phyloP scores from a whole-genome alignment of 495 filamentous ascomycete species.

The Aspergillus avenaceus region DNA sequence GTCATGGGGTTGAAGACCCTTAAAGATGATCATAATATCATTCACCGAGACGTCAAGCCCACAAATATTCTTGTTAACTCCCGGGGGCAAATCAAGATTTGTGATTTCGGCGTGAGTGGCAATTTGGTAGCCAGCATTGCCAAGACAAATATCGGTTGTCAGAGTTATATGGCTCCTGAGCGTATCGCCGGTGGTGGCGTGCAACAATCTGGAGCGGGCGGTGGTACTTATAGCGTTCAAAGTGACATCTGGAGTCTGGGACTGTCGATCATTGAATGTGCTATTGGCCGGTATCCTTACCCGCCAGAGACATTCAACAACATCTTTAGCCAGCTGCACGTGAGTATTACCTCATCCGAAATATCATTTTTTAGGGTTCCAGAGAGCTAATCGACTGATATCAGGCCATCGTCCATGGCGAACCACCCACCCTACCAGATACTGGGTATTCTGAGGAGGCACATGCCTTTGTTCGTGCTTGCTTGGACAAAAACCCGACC shows the following conservation, averaged over 20 bases:
- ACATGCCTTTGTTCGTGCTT: constrained; percentile 81
- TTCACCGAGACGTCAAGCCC: constrained; percentile 97
- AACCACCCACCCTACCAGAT: constrained; percentile 78
- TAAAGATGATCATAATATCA: constrained; percentile 99
- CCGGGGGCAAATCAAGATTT: constrained; percentile 91
- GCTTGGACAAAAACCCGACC: constrained; percentile 88
- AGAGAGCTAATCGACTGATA: constrained; percentile 12
- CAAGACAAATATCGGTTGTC: constrained; percentile 98
- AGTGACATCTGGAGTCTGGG: constrained; percentile 98
- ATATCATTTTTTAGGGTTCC: constrained; percentile 1
- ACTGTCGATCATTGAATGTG: constrained; percentile 93
- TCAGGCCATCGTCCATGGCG: constrained; percentile 95
- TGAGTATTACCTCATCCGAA: constrained; percentile 50
- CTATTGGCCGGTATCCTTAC: constrained; percentile 92
- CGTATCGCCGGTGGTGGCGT: constrained; percentile 84
- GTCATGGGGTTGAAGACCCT: constrained; percentile 86
- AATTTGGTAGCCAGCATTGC: constrained; percentile 97
- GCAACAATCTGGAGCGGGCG: constrained; percentile 66
- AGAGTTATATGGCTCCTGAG: constrained; percentile 99
- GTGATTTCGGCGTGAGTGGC: constrained; percentile 96
- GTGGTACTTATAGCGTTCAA: constrained; percentile 90
- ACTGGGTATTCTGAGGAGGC: constrained; percentile 75
- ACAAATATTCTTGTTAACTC: constrained; percentile 95
- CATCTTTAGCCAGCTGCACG: constrained; percentile 95
- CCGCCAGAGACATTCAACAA: constrained; percentile 98